Evolutionary conservation across 2,329 filamentous ascomycete genomes (phyloP), one percentile per base, ranked within the genome.

Genomic region (Epichloe amarillans): DNA sequence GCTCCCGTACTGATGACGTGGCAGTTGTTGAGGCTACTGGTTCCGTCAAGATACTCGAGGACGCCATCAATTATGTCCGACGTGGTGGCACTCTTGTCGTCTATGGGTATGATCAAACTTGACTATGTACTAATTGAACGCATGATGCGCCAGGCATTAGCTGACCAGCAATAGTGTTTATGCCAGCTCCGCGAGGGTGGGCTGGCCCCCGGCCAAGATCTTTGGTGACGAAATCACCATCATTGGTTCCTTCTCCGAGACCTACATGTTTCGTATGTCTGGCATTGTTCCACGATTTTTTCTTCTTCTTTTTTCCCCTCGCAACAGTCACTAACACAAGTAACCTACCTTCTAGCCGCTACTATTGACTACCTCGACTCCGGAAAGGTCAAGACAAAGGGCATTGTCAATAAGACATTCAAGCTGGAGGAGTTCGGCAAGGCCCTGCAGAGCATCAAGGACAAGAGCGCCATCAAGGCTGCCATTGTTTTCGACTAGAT

Each of bases 391-490:
- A 79, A 75, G 66, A 75, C 84, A 47, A 69, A 75, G 49, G 83
- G 83, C 4, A 85, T 88, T 50, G 83, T 86, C 56, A 85, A 86
- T 69, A 86, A 85, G 71, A 77, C 74, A 5, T 88, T 82, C 70
- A 82, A 75, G 67, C 71, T 87, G n/a, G 83, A 88, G 61, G 75
- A 87, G 62, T 87, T 82, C 75, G 79, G 71, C 44, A 79, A 85
- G 63, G 84, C 82, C 54, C 69, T 88, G 56, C 79, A 86, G 64
- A 75, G 78, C 52, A 86, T 88, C 72, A 79, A 74, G 60, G 82
- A 84, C 68, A 86, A 86, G 73, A 77, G 70, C 49, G 83, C 82
- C 53, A 85, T 88, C 63, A 88, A 88, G 72, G 83, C 83, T 49
- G 82, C 80, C 15, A 86, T 88, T 64, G 76, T 80, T 45, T 86